Base-by-base conservation (phyloP, 2,329 filamentous ascomycete species). In the Emydomyces testavorans region DNA sequence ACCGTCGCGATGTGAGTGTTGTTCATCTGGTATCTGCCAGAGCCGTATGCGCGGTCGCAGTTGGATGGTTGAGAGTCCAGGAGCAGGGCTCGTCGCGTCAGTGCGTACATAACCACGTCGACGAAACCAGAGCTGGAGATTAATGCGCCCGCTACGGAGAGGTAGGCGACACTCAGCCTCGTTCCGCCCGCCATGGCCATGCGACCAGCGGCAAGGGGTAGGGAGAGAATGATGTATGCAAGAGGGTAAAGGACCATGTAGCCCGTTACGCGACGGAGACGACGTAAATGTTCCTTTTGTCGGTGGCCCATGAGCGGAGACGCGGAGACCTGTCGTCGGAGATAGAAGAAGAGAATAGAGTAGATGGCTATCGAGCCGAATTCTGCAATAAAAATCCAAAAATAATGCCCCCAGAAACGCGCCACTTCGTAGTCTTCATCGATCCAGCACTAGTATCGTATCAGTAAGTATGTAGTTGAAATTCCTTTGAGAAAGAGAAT, bases 51-150 rank as follows among this genome's bases (percentile, higher is more conserved):
- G 55, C 57, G 54, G 51, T 63, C 56, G 55, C 64, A 11, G 16
- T 53, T 51, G 62, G 63, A 65, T 13, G 63, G 65, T 50, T 73
- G 71, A 43, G 73, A 70, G 50, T 72, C 70, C 55, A 73, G 64
- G 31, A 79, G 68, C 52, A 79, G 68, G 39, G 74, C 72, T 48
- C 71, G 71, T 11, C 77, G 70, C 0, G 77, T 79, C 4, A 77
- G 61, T 0, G 74, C 75, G 63, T 79, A 80, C 2, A 80, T 66
- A 1, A 77, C 57, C 10, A 76, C 74, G 56, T 80, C 76, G 16
- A 79, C 71, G 62, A 76, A 72, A 15, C 77, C 77, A 49, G 76
- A 79, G 26, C 71, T 75, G 2, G 75, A 75, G 50, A 79, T 76
- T 55, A 79, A 65, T 4, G 74, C 69, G 26, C 75, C 77, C 0